These are phyloP conservation scores for Fragaria vesca DNA, from an alignment of 306 rosid species.

Conservation along the genomic window DNA sequence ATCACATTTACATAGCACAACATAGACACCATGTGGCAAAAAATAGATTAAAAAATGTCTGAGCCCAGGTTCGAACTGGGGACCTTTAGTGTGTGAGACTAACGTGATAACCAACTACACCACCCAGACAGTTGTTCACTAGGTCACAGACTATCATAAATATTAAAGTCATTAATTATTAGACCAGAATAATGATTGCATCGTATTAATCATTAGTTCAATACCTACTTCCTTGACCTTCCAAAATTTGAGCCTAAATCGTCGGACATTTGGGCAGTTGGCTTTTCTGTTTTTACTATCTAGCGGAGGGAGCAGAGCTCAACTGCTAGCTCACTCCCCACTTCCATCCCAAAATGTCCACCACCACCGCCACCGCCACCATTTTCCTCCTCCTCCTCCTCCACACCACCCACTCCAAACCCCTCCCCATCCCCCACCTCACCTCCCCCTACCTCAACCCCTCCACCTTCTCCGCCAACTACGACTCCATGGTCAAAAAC, in stretches of 20 bases:
- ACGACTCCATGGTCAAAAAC: conserved; percentile 48
- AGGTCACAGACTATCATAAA: accelerated
- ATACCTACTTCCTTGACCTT: not conserved
- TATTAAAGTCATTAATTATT: too few relatives aligned
- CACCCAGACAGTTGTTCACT: conserved; percentile 33
- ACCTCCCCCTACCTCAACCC: conserved; percentile 53
- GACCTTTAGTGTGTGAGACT: conserved; percentile 91
- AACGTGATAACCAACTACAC: conserved; percentile 85
- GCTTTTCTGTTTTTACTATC: not conserved
- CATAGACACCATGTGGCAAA: too few relatives aligned
- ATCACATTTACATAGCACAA: too few relatives aligned
- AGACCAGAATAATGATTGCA: too few relatives aligned
- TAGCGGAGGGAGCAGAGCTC: not conserved
- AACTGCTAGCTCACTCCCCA: not conserved
- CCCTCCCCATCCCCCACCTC: conserved; percentile 4
- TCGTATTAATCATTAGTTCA: not conserved
- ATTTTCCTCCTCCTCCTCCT: conserved; percentile 12
- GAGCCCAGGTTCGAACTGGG: conserved; percentile 83
- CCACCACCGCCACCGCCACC: not conserved
- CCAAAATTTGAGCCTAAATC: not conserved
- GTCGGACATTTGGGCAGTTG: not conserved
- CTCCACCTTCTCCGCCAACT: conserved; percentile 39
- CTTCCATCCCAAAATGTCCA: conserved; percentile 12
- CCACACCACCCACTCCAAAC: conserved; percentile 15
- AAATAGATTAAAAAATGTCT: conserved; percentile 24